Percentiles rank a stretch among this genome's conserved stretches.
phyloP scores from a whole-genome alignment of 2,329 filamentous ascomycete species.

The Penicillium sp. region DNA sequence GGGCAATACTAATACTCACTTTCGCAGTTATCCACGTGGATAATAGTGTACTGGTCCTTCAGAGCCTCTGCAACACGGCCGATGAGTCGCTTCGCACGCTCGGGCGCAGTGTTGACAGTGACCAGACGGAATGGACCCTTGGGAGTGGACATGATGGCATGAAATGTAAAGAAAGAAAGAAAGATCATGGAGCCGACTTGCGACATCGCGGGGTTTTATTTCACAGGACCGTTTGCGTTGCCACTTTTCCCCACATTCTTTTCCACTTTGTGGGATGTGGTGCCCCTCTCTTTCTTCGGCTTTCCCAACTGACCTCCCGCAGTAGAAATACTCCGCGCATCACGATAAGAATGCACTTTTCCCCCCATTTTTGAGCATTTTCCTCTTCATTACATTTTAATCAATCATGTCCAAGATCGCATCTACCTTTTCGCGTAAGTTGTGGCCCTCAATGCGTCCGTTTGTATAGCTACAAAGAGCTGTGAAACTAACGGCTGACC shows the following conservation, averaged over 20 bases:
- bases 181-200: slow-evolving; percentile 3
- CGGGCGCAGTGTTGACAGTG: slow-evolving; percentile 70
- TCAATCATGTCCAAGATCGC: slow-evolving; percentile 41
- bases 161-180: slow-evolving; percentile 2
- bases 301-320: slow-evolving; percentile 24
- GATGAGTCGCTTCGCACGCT: slow-evolving; percentile 65
- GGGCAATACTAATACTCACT: slow-evolving; percentile 51
- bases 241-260: slow-evolving; percentile 23
- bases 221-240: slow-evolving; percentile 16
- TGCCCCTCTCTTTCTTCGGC: slow-evolving; percentile 17
- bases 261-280: slow-evolving; percentile 17
- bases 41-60: slow-evolving; percentile 66
- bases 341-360: slow-evolving; percentile 1
- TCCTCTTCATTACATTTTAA: background rate
- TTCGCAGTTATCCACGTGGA: slow-evolving; percentile 64
- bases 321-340: slow-evolving; percentile 32
- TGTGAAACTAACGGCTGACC: slow-evolving; percentile 8
- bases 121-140: slow-evolving; percentile 65
- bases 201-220: slow-evolving; percentile 27
- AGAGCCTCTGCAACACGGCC: slow-evolving; percentile 64
- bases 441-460: background rate
- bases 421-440: slow-evolving; percentile 43
- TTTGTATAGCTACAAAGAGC: background rate
- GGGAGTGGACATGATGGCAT: slow-evolving; percentile 39
- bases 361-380: background rate